Evolutionary conservation across 148 eudicot species (phyloP).

Genomic region (Cornus suecica): DNA sequence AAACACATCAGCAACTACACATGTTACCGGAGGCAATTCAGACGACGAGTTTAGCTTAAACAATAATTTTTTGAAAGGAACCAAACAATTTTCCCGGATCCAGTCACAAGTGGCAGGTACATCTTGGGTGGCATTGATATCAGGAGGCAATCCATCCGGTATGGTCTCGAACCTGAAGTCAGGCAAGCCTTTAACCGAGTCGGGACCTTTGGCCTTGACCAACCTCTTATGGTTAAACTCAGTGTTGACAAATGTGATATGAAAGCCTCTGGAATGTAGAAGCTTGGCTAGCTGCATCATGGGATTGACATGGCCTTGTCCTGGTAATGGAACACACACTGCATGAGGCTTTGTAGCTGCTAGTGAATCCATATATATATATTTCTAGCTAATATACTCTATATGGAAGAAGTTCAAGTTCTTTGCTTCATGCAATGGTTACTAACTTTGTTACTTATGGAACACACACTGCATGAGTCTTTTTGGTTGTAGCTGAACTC

Average conservation of each 20-base stretch:
- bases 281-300: conserved; percentile 36
- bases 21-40: conserved; percentile 14
- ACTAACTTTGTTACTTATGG: too few relatives aligned
- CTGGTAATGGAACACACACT: conserved; percentile 26
- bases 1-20: conserved; percentile 18
- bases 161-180: conserved; percentile 23
- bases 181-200: conserved; percentile 6
- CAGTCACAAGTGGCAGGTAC: conserved; percentile 2
- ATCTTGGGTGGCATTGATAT: conserved; percentile 24
- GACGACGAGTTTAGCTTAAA: not conserved
- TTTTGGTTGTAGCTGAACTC: too few relatives aligned
- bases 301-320: conserved; percentile 37
- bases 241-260: conserved; percentile 34
- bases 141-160: conserved; percentile 26
- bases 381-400: too few relatives aligned
- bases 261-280: conserved; percentile 32
- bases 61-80: conserved; percentile 14
- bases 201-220: conserved; percentile 5
- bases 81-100: conserved; percentile 10
- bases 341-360: conserved; percentile 14
- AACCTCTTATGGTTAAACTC: conserved; percentile 29
- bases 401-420: too few relatives aligned
- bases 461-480: too few relatives aligned
- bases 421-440: too few relatives aligned
- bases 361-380: not conserved